Evolutionary conservation across 768 basidiomycete species (phyloP), one percentile per base, ranked within the genome.

Genomic region (Suillus bovinus): DNA sequence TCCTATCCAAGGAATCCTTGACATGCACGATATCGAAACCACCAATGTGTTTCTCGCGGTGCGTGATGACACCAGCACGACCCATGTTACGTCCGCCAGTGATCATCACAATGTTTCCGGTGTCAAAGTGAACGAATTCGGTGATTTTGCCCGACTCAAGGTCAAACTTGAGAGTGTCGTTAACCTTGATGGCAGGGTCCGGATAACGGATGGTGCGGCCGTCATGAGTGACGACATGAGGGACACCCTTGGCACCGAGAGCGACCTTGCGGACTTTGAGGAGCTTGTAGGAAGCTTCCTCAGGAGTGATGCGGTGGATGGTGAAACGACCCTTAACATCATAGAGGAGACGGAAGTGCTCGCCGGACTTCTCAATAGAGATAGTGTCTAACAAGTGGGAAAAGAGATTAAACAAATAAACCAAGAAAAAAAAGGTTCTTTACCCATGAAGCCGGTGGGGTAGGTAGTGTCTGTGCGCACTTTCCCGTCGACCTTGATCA

Each of bases 41-140:
- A 77, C 97, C 97, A 68, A 93, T 81, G 78, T 99, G 97, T 82
- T 94, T 94, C 85, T 99, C 97, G 69, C 91, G 86, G 82, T 96
- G 93, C 58, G 94, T 88, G 72, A 99, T 97, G 66, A 94, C 87
- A 81, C 97, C 97, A 61, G 89, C 91, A 81, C 97, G 88, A 68
- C 97, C 97, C 94, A 98, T 98, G 89, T 99, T 99, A 77, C 96
- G 94, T 66, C 97, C 97, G 74, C 97, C 97, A 65, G 97, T 99
- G 81, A 97, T 86, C 84, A 96, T 93, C 77, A 93, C 94, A 67
- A 96, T 87, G 83, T 98, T 97, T 63, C 96, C 96, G 46, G 93
- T 93, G 75, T 99, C 97, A 76, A 99, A 99, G 78, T 94, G 91
- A 76, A 96, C 89, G 73, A 86, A 93, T 73, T 96, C 91, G 60